phyloP scores from a whole-genome alignment of 2,329 filamentous ascomycete genomes.

The Pseudocercospora musae region DNA sequence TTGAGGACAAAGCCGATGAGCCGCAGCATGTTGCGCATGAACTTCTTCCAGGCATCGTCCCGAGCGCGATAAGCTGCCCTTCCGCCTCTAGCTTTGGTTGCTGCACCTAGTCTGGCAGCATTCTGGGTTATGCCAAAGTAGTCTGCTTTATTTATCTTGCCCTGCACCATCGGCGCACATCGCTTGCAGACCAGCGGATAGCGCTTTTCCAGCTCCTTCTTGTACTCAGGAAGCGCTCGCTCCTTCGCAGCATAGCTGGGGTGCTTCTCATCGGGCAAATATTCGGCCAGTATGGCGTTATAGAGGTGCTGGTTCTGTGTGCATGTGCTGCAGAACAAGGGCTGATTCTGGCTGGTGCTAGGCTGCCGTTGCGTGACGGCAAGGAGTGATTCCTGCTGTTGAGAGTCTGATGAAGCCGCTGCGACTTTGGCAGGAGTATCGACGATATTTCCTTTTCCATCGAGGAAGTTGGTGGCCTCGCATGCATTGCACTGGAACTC shows the following conservation, averaged over 20 bases:
- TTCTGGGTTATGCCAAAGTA: conserved; percentile 33
- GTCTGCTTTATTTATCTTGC: conserved; percentile 32
- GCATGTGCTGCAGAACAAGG: conserved; percentile 71
- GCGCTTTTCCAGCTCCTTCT: conserved; percentile 68
- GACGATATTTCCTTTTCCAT: conserved; percentile 85
- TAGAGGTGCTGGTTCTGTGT: conserved; percentile 85
- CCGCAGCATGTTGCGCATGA: conserved; percentile 28
- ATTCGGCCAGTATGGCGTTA: conserved; percentile 72
- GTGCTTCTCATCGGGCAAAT: conserved; percentile 64
- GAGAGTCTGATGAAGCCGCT: conserved; percentile 17
- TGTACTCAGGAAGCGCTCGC: conserved; percentile 66
- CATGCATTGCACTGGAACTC: conserved; percentile 74
- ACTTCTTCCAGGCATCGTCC: conserved; percentile 40
- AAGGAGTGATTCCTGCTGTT: conserved; percentile 15
- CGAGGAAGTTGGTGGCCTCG: conserved; percentile 83
- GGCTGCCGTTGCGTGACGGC: conserved; percentile 29
- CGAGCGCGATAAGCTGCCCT: conserved; percentile 44
- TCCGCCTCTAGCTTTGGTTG: conserved; percentile 46
- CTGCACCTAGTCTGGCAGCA: conserved; percentile 65
- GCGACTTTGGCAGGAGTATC: conserved; percentile 68
- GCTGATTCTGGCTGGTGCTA: conserved; percentile 37
- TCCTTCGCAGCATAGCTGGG: conserved; percentile 68
- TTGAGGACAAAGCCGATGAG: conserved; percentile 22
- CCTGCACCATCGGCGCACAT: conserved; percentile 71
- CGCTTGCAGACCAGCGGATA: conserved; percentile 85